Percentiles rank a stretch among this genome's conserved stretches.
Evolutionary conservation across 148 eudicot genomes (phyloP).

Genomic region (Mesembryanthemum crystallinum): DNA sequence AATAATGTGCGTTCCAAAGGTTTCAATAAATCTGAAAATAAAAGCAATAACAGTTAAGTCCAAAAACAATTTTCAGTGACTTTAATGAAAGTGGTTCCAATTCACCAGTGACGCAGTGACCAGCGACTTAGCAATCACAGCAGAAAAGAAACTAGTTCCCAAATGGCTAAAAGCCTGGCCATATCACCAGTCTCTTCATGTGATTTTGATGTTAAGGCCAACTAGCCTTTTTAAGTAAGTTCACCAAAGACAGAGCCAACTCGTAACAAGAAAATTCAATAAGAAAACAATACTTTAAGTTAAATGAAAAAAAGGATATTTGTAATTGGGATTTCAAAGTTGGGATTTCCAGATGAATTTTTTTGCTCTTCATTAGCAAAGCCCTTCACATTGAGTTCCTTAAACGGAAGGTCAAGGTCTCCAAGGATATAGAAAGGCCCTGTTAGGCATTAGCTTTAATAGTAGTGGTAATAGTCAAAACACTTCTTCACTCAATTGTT

Average conservation of each 20-base stretch:
- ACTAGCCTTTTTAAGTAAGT: not conserved
- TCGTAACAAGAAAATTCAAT: not conserved
- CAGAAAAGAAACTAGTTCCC: not conserved
- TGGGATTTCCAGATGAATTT: too few relatives aligned
- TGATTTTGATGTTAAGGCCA: not conserved
- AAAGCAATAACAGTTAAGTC: constrained; percentile 2
- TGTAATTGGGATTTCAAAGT: too few relatives aligned
- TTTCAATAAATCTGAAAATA: constrained; percentile 73
- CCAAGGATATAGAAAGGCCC: too few relatives aligned
- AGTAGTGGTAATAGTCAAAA: too few relatives aligned
- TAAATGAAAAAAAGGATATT: too few relatives aligned
- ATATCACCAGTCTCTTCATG: not conserved
- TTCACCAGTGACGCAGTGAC: not conserved
- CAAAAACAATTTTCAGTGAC: not conserved
- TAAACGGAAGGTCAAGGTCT: too few relatives aligned
- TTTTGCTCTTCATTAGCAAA: not conserved
- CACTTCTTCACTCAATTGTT: too few relatives aligned
- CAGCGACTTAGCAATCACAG: not conserved
- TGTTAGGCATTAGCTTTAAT: too few relatives aligned
- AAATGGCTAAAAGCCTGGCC: not conserved
- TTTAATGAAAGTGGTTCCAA: not conserved
- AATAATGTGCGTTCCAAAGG: constrained; percentile 88
- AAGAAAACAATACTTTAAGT: not conserved
- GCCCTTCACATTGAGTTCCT: not conserved
- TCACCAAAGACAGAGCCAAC: not conserved